Base-by-base conservation (phyloP, 2,329 filamentous ascomycete genomes). In the Trichoderma koningiopsis region DNA sequence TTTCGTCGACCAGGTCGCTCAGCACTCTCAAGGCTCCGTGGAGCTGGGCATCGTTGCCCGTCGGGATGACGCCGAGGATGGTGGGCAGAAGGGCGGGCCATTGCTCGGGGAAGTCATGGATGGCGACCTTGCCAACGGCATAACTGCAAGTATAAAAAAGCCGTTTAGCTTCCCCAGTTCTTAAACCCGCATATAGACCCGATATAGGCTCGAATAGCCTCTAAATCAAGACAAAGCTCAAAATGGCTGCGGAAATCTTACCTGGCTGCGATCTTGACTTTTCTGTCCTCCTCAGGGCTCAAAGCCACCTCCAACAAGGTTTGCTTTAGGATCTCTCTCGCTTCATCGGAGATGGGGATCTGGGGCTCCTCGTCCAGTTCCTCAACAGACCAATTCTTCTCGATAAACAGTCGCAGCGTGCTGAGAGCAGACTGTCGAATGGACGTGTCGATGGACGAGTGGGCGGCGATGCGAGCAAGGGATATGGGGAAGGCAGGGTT, bases 81-180 rank as follows among this genome's bases (percentile, higher is more conserved):
- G 89, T 88, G 27, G 93, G 92, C 35, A 99, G 88, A 55, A 99
- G 88, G 73, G 88, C 88, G n/a, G 94, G 93, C 96, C 96, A 99
- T 76, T 94, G 88, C 70, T 97, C 93, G 65, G 96, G 96, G 77
- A 97, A 98, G 82, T 99, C 96, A 76, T 91, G 88, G 72, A 90
- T 91, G 68, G 96, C 96, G 74, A 99, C 97, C 83, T 97, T 98
- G 83, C 94, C 95, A 71, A 97, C 93, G 5, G 91, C 87, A 74
- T 86, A 89, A 79, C 88, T 90, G 69, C 27, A 3, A 35, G 29
- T 22, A 27, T 10, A 22, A 53, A 11, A n/a, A 37, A 7, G 27
- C 27, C 24, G 19, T 29, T 66, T n/a, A 49, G n/a, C 11, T 33
- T 24, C 11, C 11, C 6, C 14, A 24, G 4, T 37, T 37, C 10